phyloP scores from a whole-genome alignment of 805 yeast genomes.

The Tetrapisispora arboricola region DNA sequence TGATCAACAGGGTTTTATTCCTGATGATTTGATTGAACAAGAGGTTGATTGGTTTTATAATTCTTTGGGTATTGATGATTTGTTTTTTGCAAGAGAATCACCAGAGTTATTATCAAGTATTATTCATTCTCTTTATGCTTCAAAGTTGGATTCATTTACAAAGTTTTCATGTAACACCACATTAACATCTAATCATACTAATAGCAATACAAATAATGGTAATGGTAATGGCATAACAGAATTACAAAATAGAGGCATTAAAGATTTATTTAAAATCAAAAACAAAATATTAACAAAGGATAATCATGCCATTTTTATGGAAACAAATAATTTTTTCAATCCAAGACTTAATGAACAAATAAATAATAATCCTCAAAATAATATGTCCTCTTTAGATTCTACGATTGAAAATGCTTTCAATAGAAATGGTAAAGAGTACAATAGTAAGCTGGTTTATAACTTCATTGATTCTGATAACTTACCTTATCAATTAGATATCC shows the following conservation, averaged over 20 bases:
- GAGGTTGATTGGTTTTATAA: conserved; percentile 89
- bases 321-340: conserved; percentile 37
- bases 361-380: not conserved
- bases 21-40: conserved; percentile 71
- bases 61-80: conserved; percentile 80
- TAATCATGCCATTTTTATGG: conserved; percentile 88
- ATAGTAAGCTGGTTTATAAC: too few species aligned
- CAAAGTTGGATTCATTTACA: conserved; percentile 83
- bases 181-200: not conserved
- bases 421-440: not conserved
- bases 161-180: conserved; percentile 34
- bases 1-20: conserved; percentile 80
- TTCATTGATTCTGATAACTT: not conserved
- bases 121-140: conserved; percentile 81
- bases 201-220: not conserved
- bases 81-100: conserved; percentile 79
- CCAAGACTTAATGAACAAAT: not conserved
- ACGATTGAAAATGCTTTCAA: not conserved
- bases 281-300: conserved; percentile 62
- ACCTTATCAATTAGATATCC: conserved; percentile 51
- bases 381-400: not conserved
- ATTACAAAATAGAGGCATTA: not conserved
- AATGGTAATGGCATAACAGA: too few species aligned
- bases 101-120: conserved; percentile 73
- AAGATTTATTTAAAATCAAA: conserved; percentile 45